Base-by-base conservation (phyloP, 1,139 yeast species). In the Candida neerlandica region DNA sequence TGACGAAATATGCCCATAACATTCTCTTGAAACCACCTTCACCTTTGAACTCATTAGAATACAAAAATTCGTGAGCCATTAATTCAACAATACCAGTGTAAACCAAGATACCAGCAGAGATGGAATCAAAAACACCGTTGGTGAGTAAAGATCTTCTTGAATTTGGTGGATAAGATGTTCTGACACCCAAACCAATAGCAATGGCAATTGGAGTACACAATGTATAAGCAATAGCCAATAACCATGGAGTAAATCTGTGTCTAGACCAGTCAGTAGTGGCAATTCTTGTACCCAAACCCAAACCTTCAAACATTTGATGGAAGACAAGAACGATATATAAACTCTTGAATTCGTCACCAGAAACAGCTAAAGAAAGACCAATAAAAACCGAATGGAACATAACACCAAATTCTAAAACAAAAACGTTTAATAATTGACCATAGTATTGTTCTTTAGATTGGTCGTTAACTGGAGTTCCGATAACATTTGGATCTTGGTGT, bases 231-330 rank as follows among this genome's bases (percentile, higher is more conserved):
- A 73, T 34, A 33, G 84, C 84, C 55, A 85, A 69, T 1, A 77
- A 44, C 82, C 86, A 85, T 15, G 92, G 91, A 26, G 84, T 75
- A 56, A 58, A 67, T 49, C 65, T 59, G 61, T 68, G 66, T 7
- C 65, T 53, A 27, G 89, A 86, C 91, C 94, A 89, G 34, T 78
- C 72, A 4, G 89, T 82, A 21, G 81, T 77, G 1, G 96, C 90
- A 50, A 91, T 77, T 65, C 97, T 81, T 6, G 96, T 81, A 47
- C 97, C 97, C 59, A 91, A 77, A 59, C 97, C 97, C 49, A 91
- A 76, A 49, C 97, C 97, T 74, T 91, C 97, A 66, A 91, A 91
- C 72, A 87, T 79, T 70, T 91, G 97, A 70, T 91, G 97, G 80
- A 91, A 91, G 2, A 88, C 85, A 48, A 91, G 68, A 15, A 90